Base-by-base conservation (phyloP, 1,139 yeast species). In the Hemisphaericaspora subhashii region DNA sequence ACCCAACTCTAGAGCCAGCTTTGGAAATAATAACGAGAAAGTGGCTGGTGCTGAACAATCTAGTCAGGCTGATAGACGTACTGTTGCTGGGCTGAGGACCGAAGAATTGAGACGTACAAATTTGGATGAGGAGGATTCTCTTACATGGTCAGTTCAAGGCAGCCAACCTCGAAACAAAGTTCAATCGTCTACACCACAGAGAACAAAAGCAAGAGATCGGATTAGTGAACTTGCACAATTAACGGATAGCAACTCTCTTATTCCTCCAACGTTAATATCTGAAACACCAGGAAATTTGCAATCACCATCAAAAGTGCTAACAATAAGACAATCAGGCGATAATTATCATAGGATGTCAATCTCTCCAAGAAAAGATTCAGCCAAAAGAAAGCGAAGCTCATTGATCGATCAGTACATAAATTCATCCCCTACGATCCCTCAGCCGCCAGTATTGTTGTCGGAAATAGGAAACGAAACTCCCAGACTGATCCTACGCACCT, bases 361-460 rank as follows among this genome's bases (percentile, higher is more conserved):
- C 30, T 71, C 63, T 39, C 75, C 68, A 20, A 55, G 56, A 45
- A 66, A 57, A 40, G 50, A 41, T 36, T 44, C 47, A 27, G 46
- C 44, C 33, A 34, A 41, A 16, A 30, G 35, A 47, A 40, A 43
- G 55, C 55, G 77, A 36, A 67, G 76, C 6, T 64, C 75, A 18
- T 55, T 70, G 48, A 68, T 74, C 13, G 70, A 69, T 39, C 63
- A 65, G 35, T 62, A 68, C 33, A 55, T 69, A 35, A 71, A 74
- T 42, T 74, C 80, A 0, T 75, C 80, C 1, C 81, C 81, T 0
- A 72, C 77, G 9, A 64, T 74, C 22, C 78, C 78, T 0, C 71
- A 69, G 41, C 73, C 76, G 3, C 77, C 77, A 2, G 58, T 66
- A 5, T 53, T 71, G 18, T 54, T 60, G 33, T 68, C 74, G 2